phyloP scores from a whole-genome alignment of 2,329 filamentous ascomycete species.

The Ascochyta koolunga region DNA sequence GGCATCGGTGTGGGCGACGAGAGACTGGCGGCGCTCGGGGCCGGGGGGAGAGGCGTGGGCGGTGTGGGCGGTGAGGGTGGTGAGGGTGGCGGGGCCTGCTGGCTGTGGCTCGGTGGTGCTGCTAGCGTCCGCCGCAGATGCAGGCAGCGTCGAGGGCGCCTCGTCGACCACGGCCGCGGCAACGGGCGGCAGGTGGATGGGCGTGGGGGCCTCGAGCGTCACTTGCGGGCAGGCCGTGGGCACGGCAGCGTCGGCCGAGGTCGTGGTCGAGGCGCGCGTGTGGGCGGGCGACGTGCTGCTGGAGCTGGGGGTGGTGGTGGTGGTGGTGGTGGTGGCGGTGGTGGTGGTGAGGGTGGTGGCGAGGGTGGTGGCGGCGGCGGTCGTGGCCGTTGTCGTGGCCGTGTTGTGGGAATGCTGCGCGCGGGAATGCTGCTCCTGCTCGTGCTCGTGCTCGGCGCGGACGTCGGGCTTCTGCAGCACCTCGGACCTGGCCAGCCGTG shows the following conservation, averaged over 20 bases:
- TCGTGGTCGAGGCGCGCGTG: conserved; percentile 9
- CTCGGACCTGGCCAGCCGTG: conserved; percentile 35
- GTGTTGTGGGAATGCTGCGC: conserved; percentile 28
- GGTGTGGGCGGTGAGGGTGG: conserved; percentile 26
- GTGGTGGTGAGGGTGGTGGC: conserved; percentile 12
- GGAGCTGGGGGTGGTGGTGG: conserved; percentile 15
- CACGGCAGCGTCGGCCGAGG: conserved; percentile 4
- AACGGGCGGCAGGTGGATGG: conserved; percentile 28
- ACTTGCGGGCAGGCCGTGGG: conserved; percentile 17
- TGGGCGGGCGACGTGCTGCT: conserved; percentile 15
- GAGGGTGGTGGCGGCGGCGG: conserved; percentile 14
- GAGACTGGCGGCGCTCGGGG: conserved; percentile 51
- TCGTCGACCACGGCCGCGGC: conserved; percentile 12
- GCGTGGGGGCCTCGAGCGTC: conserved; percentile 45
- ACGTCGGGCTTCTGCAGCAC: conserved; percentile 26
- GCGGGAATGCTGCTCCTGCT: conserved; percentile 7
- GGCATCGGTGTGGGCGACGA: conserved; percentile 49
- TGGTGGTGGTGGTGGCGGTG: conserved; percentile 15
- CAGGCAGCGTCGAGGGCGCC: conserved; percentile 18
- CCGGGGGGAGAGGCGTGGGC: too few relatives aligned
- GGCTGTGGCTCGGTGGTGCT: conserved; percentile 21
- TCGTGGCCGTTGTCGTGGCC: conserved; percentile 17
- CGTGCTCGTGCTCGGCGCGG: conserved; percentile 18
- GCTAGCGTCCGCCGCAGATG: not conserved
- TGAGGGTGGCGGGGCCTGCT: conserved; percentile 17